Evolutionary conservation across 805 yeast species (phyloP), one percentile per base, ranked within the genome.

Genomic region (Candida broadrunensis): DNA sequence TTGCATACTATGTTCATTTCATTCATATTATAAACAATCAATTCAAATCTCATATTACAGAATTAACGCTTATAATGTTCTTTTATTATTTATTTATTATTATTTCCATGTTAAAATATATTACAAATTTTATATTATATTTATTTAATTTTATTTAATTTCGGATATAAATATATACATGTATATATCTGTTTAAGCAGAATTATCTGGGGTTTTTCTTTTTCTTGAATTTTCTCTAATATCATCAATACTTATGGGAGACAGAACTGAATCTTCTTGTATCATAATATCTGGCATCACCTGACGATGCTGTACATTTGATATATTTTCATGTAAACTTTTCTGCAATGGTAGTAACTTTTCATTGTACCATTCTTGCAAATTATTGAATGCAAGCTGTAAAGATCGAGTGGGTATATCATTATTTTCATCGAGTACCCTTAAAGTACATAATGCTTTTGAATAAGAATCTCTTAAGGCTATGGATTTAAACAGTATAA

Each of bases 381-480:
- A 43, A 13, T 44, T 43, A 5, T 27, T 37, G 25, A 43, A 34
- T 2, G 63, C 62, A 20, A 35, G 17, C 4, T 41, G 44, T 21
- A 62, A 41, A 9, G 54, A 46, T 16, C 52, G 44, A 9, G 38
- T 46, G 14, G 45, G 26, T 13, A 64, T 48, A 30, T 62, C 69
- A 4, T 46, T 47, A 3, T 13, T 15, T 32, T 54, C 54, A n/a
- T 37, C 35, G 29, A 68, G 44, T 4, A 60, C 60, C 25, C 49
- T 35, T 27, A 67, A 43, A n/a, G 35, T 18, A 31, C 55, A 52
- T 12, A 43, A 38, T 4, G 35, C 42, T 4, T 51, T 42, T 41
- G 62, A 60, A 50, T 51, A 68, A 9, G 65, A 58, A 46, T 70
- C 75, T 27, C 72, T 48, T 12, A 58, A 39, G 5, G 48, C 50